Base-by-base conservation (phyloP, 495 filamentous ascomycete species). In the Trichoderma gamsii region DNA sequence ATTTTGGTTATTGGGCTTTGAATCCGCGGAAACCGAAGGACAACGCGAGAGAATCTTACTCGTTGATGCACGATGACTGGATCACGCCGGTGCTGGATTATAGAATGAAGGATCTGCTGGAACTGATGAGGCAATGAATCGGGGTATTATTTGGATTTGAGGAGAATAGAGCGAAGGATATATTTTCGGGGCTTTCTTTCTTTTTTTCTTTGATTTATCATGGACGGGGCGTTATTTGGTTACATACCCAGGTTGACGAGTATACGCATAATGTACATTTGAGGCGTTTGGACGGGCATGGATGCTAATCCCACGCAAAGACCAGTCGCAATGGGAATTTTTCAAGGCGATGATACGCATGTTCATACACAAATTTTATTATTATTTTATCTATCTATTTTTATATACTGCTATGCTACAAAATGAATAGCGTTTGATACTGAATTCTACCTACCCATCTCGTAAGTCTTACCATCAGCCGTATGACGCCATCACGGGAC, bases 1-100 rank as follows among this genome's bases (percentile, higher is more conserved):
- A 86, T 70, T 87, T 86, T 76, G 85, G 84, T 27, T 88, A 88
- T 74, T 89, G 86, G 86, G 85, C 85, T 38, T 74, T 88, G 69
- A 88, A 88, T 75, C 83, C 86, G 63, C 79, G 82, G 35, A 85
- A 87, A 70, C 81, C 83, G n/a, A 79, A 79, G 65, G 76, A 81
- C 21, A 77, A 83, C 70, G 81, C 76, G 63, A 77, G 69, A 29
- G 85, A 87, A 74, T 76, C 79, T 13, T 88, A 88, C 73, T 79
- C 80, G 6, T 75, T 88, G 51, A 75, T 88, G 15, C 76, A 81
- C 46, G 84, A 87, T 72, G 83, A 83, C 69, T 89, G 85, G 85
- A 63, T 82, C 67, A 86, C 83, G 51, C 77, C 81, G 2, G 76
- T 84, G 49, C 74, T 84, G 63, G 84, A 86, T 71, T 86, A 85